Evolutionary conservation across 305 asterid genomes (phyloP), one percentile per base, ranked within the genome.

Genomic region (Fraxinus dipetala): DNA sequence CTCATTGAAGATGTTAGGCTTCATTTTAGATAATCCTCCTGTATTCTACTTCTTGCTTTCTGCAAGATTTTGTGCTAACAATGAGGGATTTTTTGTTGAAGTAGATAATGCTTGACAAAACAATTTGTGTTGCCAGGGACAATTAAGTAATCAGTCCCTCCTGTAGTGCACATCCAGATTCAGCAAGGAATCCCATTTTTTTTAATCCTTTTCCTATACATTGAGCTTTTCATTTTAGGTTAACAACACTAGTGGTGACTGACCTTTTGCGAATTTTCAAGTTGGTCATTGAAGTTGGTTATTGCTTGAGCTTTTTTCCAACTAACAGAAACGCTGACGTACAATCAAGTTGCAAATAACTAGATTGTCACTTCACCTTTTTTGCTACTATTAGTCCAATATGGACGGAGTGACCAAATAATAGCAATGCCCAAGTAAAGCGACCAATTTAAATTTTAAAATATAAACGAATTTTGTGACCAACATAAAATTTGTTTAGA

Each of bases 1-100:
- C 61, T 30, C 61, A 26, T 43, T 40, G 80, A 78, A 75, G 56
- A 76, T 79, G 69, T 22, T n/a, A 76, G 67, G 22, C 9, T 59
- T 22, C 54, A 20, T 32, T 36, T 51, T 61, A 16, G 54, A 32
- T 31, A 6, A 5, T 30, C 38, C 24, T 56, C 72, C 63, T 13
- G 24, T 61, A 20, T 32, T 69, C 67, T 76, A 6, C 20, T 30
- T 48, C 13, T 48, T 45, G 38, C 45, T 36, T 8, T 35, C 28
- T 34, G 75, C 32, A 11, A 11, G 20, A 4, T 26, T 69, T 26
- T 30, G 18, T 69, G 36, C 75, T 14, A 28, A 30, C 20, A 11
- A 67, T 13, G 22, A 69, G 75, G 18, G 18, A 67, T 3, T 67
- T 40, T 67, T 67, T 67, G 35, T 67, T 10, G 31, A 30, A 69